These are phyloP conservation scores for Phytophthora ramorum DNA, from an alignment of 352 stramenopile species.

Conservation along the genomic window DNA sequence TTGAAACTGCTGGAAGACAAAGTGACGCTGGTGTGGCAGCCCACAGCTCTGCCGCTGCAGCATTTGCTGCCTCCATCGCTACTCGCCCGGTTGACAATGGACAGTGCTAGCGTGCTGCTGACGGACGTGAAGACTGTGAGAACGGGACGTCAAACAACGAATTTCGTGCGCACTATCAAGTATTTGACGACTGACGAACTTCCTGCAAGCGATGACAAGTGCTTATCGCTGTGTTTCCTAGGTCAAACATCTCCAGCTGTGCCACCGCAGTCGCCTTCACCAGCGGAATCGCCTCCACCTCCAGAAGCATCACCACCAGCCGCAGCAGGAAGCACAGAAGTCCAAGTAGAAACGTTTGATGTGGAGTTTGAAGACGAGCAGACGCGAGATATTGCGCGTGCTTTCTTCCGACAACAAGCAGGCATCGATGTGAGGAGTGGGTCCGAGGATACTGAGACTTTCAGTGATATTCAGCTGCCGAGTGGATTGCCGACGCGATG, in stretches of 20 bases:
- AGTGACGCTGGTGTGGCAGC: conserved; percentile 66
- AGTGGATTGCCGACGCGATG: conserved; percentile 56
- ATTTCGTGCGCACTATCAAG: conserved; percentile 86
- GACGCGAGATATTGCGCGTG: conserved; percentile 56
- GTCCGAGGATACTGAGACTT: conserved; percentile 28
- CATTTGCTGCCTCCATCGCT: conserved; percentile 20
- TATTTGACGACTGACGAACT: conserved; percentile 60
- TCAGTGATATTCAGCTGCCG: conserved; percentile 55
- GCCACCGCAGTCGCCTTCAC: neutral
- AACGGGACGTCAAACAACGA: conserved; percentile 76
- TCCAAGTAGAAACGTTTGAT: conserved; percentile 55
- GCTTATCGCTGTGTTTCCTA: conserved; percentile 63
- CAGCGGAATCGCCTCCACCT: neutral
- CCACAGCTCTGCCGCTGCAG: conserved; percentile 29
- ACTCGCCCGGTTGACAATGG: conserved; percentile 34
- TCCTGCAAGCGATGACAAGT: conserved; percentile 67
- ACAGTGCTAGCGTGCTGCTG: conserved; percentile 37
- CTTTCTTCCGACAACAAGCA: conserved; percentile 67
- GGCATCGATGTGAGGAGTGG: conserved; percentile 51
- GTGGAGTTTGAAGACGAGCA: conserved; percentile 71
- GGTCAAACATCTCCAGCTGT: neutral
- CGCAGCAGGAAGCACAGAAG: neutral
- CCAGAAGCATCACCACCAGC: neutral
- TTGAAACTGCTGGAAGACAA: conserved; percentile 76
- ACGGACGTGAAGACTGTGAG: conserved; percentile 67